A percentile compares a stretch with the other conserved stretches of the same genome.
Conservation (phyloP, 108 stramenopile genomes). For the Discostella pseudostelligera region DNA sequence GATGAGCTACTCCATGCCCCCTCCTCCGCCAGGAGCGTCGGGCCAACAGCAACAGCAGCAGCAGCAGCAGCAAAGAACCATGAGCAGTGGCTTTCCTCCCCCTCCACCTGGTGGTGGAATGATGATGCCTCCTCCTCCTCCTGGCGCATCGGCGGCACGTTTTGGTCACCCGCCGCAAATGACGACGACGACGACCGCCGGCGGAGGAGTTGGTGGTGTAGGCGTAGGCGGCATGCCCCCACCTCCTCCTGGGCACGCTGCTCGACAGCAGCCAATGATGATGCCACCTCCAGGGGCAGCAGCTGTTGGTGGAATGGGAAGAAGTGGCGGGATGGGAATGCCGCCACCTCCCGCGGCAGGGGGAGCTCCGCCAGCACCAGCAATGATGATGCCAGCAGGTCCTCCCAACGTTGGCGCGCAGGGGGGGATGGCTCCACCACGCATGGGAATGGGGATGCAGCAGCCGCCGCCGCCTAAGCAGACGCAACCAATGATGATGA, state of each 20-base stretch:
- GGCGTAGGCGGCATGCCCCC: constrained; percentile 4
- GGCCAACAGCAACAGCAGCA: constrained; percentile 13
- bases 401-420: too few relatives aligned
- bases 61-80: neutral
- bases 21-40: constrained; percentile 14
- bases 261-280: too few relatives aligned
- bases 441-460: constrained; percentile 7
- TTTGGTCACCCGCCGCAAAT: constrained; percentile 3
- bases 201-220: neutral
- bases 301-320: neutral
- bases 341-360: constrained; percentile 6
- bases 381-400: too few relatives aligned
- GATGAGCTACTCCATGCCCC: constrained; percentile 16
- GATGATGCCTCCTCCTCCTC: too few relatives aligned
- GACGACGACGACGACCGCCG: neutral
- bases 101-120: neutral
- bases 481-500: neutral
- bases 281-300: too few relatives aligned
- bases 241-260: constrained; percentile 2
- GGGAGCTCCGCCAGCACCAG: neutral
- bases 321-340: neutral
- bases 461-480: constrained; percentile 1
- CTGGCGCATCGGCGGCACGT: neutral
- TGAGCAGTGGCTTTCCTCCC: neutral
- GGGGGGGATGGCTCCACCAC: neutral